Evolutionary conservation across 139 green algal species (phyloP).

Genomic region (Eudorina sp.): DNA sequence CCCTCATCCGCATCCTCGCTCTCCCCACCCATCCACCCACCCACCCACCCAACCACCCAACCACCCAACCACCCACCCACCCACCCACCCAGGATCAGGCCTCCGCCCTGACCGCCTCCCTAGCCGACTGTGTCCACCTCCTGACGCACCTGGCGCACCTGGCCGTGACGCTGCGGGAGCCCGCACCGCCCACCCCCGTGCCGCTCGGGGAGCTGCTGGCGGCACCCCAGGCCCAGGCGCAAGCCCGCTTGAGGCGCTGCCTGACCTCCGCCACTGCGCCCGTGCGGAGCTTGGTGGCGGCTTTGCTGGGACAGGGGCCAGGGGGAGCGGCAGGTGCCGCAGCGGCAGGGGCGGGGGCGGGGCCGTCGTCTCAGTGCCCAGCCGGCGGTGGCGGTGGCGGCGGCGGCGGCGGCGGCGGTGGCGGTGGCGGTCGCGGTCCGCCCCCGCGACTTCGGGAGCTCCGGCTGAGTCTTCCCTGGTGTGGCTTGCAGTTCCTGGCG

Average conservation of each 20-base stretch:
- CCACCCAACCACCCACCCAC: no score
- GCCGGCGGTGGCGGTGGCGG: neutral
- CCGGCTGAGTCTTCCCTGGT: neutral
- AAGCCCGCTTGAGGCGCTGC: neutral
- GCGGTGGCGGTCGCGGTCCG: neutral
- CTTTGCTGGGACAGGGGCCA: no score
- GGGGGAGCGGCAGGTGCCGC: neutral
- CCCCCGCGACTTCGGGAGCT: slow-evolving; percentile 6
- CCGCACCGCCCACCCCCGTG: neutral
- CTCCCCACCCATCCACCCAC: no score
- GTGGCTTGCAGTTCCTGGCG: no score
- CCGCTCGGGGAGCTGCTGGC: neutral
- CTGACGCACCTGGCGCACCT: neutral
- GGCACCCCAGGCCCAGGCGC: no score
- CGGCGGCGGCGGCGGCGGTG: neutral
- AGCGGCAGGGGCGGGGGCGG: neutral
- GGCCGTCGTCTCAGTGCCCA: no score
- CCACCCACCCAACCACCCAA: no score
- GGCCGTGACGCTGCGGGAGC: neutral
- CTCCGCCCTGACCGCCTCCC: neutral
- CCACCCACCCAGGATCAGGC: neutral
- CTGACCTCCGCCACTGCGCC: neutral
- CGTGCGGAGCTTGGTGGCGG: neutral
- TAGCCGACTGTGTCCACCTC: neutral
- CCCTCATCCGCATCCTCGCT: no score